Conservation (phyloP, 2,329 filamentous ascomycete species). For the Arthrobotrys conoides region DNA sequence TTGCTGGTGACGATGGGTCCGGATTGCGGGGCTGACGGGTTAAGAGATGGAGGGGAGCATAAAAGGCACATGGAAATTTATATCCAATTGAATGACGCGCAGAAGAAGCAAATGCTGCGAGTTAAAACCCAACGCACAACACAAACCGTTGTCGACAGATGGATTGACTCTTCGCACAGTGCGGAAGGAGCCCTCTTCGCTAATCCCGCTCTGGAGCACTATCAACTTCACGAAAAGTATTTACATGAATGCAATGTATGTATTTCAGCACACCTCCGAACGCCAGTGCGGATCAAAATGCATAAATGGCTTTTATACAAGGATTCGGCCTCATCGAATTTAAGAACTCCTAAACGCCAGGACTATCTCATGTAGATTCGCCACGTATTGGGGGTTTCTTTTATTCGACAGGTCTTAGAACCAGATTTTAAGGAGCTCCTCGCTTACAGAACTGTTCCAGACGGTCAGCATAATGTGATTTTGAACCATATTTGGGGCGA, state of each 20-base stretch:
- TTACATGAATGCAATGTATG: background rate
- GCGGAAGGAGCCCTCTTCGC: background rate
- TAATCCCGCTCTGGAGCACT: background rate
- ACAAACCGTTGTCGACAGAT: slow-evolving; percentile 14
- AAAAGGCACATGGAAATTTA: slow-evolving; percentile 23
- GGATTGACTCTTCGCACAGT: background rate
- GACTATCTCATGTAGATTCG: too few species aligned
- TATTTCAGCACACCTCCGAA: slow-evolving; percentile 1
- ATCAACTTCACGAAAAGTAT: background rate
- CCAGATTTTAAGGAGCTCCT: slow-evolving; percentile 57
- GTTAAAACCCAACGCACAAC: slow-evolving; percentile 38
- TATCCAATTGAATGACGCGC: slow-evolving; percentile 32
- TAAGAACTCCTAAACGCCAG: slow-evolving; percentile 32
- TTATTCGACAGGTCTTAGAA: too few species aligned
- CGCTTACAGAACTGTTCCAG: slow-evolving; percentile 43
- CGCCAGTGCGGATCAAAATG: slow-evolving; percentile 6
- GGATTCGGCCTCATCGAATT: slow-evolving; percentile 13
- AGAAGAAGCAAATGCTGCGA: slow-evolving; percentile 10
- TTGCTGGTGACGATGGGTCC: background rate
- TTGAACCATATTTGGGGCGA: background rate
- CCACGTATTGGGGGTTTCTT: too few species aligned
- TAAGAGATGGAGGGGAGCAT: slow-evolving; percentile 3
- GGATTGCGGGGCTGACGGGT: slow-evolving; percentile 7
- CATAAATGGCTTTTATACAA: slow-evolving; percentile 17
- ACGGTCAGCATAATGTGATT: background rate